A percentile compares a stretch with the other conserved stretches of the same genome.
phyloP scores from a whole-genome alignment of 2,329 filamentous ascomycete genomes.

The Exophiala dermatitidis region DNA sequence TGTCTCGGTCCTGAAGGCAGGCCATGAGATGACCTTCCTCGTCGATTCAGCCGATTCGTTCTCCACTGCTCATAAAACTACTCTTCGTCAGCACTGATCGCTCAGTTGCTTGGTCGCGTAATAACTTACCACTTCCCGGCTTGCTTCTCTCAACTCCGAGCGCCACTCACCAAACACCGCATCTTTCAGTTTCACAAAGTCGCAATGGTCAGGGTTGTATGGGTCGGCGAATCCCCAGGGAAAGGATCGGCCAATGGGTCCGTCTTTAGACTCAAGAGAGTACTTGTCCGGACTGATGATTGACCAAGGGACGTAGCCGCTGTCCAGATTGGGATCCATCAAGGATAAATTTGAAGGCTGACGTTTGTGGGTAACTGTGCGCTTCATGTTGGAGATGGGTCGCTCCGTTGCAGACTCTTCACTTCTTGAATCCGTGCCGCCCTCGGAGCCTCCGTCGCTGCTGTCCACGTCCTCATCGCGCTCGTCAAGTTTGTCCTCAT shows the following conservation, averaged over 20 bases:
- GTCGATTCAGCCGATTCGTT: slow-evolving; percentile 24
- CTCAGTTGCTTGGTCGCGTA: slow-evolving; percentile 78
- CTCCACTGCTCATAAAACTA: slow-evolving; percentile 22
- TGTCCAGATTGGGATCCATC: slow-evolving; percentile 25
- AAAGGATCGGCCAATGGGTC: slow-evolving; percentile 70
- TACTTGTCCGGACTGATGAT: slow-evolving; percentile 92
- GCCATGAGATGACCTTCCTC: slow-evolving; percentile 11
- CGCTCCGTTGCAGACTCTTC: slow-evolving; percentile 21
- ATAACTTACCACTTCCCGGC: slow-evolving; percentile 57
- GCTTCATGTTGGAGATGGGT: slow-evolving; percentile 16
- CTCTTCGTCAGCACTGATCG: slow-evolving; percentile 42
- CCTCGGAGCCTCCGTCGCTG: slow-evolving; percentile 29
- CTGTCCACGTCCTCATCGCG: slow-evolving; percentile 40
- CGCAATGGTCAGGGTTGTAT: slow-evolving; percentile 83
- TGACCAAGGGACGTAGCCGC: slow-evolving; percentile 68
- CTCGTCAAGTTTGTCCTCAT: slow-evolving; percentile 51
- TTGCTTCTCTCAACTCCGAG: slow-evolving; percentile 79
- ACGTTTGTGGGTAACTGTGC: slow-evolving; percentile 27
- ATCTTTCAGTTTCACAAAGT: slow-evolving; percentile 85
- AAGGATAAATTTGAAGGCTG: slow-evolving; percentile 31
- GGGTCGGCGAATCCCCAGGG: slow-evolving; percentile 97
- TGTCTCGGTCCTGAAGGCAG: slow-evolving; percentile 18
- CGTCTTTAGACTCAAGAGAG: slow-evolving; percentile 46
- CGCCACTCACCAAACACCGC: slow-evolving; percentile 92
- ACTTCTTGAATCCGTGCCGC: slow-evolving; percentile 27